A percentile compares a stretch with the other conserved stretches of the same genome.
Evolutionary conservation across 352 stramenopile species (phyloP).

Genomic region (Phytophthora pluvialis): DNA sequence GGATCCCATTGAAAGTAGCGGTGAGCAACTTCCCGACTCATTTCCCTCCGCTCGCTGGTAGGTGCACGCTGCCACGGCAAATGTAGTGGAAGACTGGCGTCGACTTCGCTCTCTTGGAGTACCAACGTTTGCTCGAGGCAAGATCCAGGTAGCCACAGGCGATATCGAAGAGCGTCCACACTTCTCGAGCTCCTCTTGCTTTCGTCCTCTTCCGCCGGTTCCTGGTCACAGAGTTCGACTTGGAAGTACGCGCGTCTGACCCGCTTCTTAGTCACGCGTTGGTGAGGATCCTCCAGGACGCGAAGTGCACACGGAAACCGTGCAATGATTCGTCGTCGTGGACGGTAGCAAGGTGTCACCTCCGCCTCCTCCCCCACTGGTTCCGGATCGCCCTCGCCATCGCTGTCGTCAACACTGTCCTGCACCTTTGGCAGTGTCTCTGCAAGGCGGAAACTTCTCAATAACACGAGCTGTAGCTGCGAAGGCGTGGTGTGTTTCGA

Average conservation of each 20-base stretch:
- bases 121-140: constrained; percentile 59
- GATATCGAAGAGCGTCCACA: constrained; percentile 36
- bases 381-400: constrained; percentile 4
- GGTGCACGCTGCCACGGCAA: constrained; percentile 46
- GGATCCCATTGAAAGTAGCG: constrained; percentile 49
- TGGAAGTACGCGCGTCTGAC: constrained; percentile 63
- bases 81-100: constrained; percentile 47
- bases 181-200: background rate
- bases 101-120: constrained; percentile 58
- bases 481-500: constrained; percentile 24
- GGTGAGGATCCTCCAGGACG: constrained; percentile 43
- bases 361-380: background rate
- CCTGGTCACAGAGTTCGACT: constrained; percentile 46
- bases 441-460: constrained; percentile 20
- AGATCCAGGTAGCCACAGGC: constrained; percentile 53
- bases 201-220: constrained; percentile 1
- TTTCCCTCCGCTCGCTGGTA: constrained; percentile 10
- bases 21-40: constrained; percentile 38
- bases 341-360: constrained; percentile 15
- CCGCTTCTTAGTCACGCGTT: constrained; percentile 43
- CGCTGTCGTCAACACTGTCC: background rate
- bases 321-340: constrained; percentile 37
- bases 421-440: background rate
- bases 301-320: constrained; percentile 56
- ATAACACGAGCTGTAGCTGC: constrained; percentile 20